Base-by-base conservation (phyloP, 1,284 basidiomycete genomes). In the Trametes pubescens region DNA sequence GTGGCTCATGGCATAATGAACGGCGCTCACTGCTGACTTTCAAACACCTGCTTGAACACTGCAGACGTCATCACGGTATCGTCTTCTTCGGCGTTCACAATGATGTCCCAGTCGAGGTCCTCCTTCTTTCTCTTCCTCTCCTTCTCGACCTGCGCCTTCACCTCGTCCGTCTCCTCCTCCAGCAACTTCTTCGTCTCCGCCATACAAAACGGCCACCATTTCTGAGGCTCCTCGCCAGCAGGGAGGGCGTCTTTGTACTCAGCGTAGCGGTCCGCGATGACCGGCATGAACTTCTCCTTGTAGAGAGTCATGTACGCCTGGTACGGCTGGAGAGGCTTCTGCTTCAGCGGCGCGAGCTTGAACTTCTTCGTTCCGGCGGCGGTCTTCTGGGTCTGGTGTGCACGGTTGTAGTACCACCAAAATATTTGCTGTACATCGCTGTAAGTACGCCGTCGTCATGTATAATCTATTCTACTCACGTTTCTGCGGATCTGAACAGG, bases 381-480 rank as follows among this genome's bases (percentile, higher is more conserved):
- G 2, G 22, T 14, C 24, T 22, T 54, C 37, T 22, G 34, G 13
- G 52, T 22, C n/a, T 14, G 18, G 6, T 14, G 14, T 1, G 37
- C 37, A 7, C 52, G 52, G 52, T 54, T 54, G 24, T 37, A 43
- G n/a, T 21, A 54, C 52, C 52, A 54, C 52, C 52, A 54, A 38
- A 40, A 54, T 2, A 54, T 26, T 16, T 29, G 35, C 52, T 54
- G 34, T 40, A 22, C 9, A 35, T 2, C 2, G 3, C 10, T 4
- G 13, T 14, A 40, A 29, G 35, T 40, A 10, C 21, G 35, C 29
- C 18, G 34, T 43, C 1, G 14, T 10, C 4, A 22, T 16, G n/a
- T 2, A 29, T 22, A 9, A n/a, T n/a, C n/a, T n/a, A n/a, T n/a
- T n/a, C 6, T 24, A 18, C 52, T 40, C 8, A 38, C n/a, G 5